Conservation (phyloP, 2,329 filamentous ascomycete species). For the Talaromyces sp. region DNA sequence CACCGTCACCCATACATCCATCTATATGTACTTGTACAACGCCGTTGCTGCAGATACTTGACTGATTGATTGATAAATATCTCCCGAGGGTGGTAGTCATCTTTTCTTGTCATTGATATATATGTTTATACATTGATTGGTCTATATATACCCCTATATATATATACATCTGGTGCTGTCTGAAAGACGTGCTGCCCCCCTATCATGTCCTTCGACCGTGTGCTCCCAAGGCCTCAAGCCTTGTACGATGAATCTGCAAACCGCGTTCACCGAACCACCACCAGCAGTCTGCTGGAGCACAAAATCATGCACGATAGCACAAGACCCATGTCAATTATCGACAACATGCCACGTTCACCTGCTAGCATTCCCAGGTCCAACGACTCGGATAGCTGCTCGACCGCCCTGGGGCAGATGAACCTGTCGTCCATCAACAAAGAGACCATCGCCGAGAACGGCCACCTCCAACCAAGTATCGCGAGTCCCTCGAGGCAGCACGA, state of each 20-base stretch:
- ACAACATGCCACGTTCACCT: conserved; percentile 5
- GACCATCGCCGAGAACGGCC: conserved; percentile 20
- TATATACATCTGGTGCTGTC: not conserved
- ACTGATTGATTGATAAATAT: not conserved
- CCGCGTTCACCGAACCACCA: conserved; percentile 25
- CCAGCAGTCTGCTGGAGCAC: conserved; percentile 36
- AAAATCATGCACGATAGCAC: conserved; percentile 37
- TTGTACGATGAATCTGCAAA: conserved; percentile 36
- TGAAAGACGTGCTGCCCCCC: not conserved
- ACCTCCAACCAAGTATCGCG: conserved; percentile 11
- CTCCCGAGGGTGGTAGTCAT: not conserved
- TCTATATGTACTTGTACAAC: not conserved
- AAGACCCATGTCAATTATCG: not conserved
- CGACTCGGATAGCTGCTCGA: conserved; percentile 7
- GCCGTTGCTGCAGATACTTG: not conserved
- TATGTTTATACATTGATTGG: not conserved
- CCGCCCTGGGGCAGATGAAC: conserved; percentile 16
- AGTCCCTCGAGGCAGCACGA: conserved; percentile 5
- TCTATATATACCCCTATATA: not conserved
- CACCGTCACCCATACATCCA: not conserved
- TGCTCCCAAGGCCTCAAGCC: conserved; percentile 40
- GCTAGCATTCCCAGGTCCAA: not conserved
- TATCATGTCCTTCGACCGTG: conserved; percentile 46
- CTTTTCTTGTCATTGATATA: not conserved
- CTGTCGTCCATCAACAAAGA: conserved; percentile 23